Percentiles rank a stretch among this genome's conserved stretches.
Conservation (phyloP, 441 rosid genomes). For the Rhodomyrtus psidioides region DNA sequence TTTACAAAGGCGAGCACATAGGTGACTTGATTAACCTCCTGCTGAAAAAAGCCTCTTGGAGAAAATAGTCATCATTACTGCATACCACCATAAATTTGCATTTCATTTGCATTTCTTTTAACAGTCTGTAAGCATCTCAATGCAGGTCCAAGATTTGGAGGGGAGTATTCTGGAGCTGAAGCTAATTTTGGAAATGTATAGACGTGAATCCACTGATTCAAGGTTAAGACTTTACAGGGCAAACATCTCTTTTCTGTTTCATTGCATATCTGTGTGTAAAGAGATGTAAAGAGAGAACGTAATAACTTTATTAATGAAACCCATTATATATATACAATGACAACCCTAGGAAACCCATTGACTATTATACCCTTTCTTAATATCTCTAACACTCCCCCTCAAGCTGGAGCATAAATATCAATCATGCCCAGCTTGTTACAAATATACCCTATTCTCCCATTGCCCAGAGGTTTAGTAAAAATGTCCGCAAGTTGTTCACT, state of each 20-base stretch:
- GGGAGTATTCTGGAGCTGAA: slow-evolving; percentile 68
- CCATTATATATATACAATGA: no score
- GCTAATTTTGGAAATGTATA: slow-evolving; percentile 79
- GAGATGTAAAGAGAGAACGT: no score
- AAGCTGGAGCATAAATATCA: no score
- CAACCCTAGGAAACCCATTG: no score
- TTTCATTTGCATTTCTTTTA: neutral
- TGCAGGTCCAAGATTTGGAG: slow-evolving; percentile 70
- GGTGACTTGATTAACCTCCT: neutral
- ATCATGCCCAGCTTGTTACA: no score
- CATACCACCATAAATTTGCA: neutral
- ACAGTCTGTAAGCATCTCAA: neutral
- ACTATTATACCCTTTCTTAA: no score
- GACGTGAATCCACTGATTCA: slow-evolving; percentile 66
- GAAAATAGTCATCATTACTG: neutral
- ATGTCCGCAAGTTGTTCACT: no score
- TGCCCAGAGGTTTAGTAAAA: no score
- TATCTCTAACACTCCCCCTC: no score
- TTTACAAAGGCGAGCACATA: neutral
- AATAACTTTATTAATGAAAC: no score
- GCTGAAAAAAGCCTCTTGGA: neutral
- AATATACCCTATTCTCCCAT: no score
- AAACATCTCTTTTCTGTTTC: neutral
- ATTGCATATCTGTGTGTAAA: neutral
- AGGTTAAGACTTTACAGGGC: slow-evolving; percentile 37